Conservation (phyloP, 1,139 yeast genomes). For the Magnusiomyces magnusii region DNA sequence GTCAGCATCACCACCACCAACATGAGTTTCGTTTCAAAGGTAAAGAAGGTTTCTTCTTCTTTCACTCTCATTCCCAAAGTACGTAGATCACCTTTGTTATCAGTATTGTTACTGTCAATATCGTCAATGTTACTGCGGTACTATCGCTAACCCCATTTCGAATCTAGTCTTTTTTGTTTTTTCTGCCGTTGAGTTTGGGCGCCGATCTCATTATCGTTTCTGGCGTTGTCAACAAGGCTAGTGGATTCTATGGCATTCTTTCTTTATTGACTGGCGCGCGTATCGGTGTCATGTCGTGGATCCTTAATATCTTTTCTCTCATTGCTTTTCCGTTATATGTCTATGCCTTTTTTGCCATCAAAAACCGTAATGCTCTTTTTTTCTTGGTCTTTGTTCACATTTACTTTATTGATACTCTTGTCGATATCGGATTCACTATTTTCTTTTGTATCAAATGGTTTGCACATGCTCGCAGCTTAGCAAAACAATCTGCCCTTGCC, state of each 20-base stretch:
- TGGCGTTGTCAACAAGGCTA: conserved; percentile 78
- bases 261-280: conserved; percentile 87
- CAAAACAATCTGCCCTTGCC: conserved; percentile 7
- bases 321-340: conserved; percentile 58
- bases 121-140: too few species aligned
- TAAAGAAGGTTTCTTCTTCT: not conserved
- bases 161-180: conserved; percentile 40
- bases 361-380: conserved; percentile 42
- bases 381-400: conserved; percentile 56
- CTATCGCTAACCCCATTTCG: not conserved
- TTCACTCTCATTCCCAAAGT: not conserved
- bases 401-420: conserved; percentile 58
- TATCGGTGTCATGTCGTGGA: conserved; percentile 74
- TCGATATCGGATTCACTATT: conserved; percentile 61
- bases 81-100: not conserved
- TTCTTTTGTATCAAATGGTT: conserved; percentile 78
- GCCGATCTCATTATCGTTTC: conserved; percentile 77
- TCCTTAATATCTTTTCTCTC: conserved; percentile 62
- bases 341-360: conserved; percentile 47
- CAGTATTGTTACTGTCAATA: too few species aligned
- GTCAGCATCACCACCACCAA: not conserved
- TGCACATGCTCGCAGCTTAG: conserved; percentile 23
- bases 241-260: conserved; percentile 80
- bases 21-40: not conserved
- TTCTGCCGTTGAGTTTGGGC: conserved; percentile 75